A percentile compares a stretch with the other conserved stretches of the same genome.
Conservation (phyloP, 441 rosid species). For the Aleurites moluccanus region DNA sequence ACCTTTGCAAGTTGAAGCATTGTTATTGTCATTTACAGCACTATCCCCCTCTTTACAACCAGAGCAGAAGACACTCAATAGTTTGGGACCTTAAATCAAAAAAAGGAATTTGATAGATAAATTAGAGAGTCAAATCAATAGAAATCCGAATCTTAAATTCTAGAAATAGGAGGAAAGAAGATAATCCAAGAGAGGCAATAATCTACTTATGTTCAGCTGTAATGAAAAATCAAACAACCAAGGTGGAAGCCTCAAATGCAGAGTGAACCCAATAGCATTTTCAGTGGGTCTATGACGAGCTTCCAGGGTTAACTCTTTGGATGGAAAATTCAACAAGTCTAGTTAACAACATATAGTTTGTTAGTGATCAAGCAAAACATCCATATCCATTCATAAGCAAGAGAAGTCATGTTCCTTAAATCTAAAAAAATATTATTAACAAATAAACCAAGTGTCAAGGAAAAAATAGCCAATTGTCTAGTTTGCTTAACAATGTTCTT, state of each 20-base stretch:
- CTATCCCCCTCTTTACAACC: slow-evolving; percentile 33
- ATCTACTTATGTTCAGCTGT: not conserved
- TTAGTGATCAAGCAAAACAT: not conserved
- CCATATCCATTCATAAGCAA: not conserved
- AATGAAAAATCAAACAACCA: not conserved
- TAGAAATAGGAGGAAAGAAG: slow-evolving; percentile 6
- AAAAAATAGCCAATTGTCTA: not conserved
- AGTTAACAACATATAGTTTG: not conserved
- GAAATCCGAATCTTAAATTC: slow-evolving; percentile 9
- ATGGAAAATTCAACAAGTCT: not conserved
- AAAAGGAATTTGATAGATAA: slow-evolving; percentile 15
- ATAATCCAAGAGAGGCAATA: not conserved
- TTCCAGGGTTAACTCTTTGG: not conserved
- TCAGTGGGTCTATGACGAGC: not conserved
- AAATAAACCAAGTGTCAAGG: not conserved
- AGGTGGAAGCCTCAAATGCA: not conserved
- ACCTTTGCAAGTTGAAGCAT: slow-evolving; percentile 27
- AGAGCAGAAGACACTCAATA: slow-evolving; percentile 53
- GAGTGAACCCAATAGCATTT: not conserved
- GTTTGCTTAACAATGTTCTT: not conserved
- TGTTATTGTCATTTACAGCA: slow-evolving; percentile 37
- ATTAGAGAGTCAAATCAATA: slow-evolving; percentile 8
- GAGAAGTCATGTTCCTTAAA: not conserved
- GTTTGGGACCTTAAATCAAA: slow-evolving; percentile 61
- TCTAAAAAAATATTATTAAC: not conserved